Base-by-base conservation (phyloP, 208 protist genomes). In the Crithidia bombi region DNA sequence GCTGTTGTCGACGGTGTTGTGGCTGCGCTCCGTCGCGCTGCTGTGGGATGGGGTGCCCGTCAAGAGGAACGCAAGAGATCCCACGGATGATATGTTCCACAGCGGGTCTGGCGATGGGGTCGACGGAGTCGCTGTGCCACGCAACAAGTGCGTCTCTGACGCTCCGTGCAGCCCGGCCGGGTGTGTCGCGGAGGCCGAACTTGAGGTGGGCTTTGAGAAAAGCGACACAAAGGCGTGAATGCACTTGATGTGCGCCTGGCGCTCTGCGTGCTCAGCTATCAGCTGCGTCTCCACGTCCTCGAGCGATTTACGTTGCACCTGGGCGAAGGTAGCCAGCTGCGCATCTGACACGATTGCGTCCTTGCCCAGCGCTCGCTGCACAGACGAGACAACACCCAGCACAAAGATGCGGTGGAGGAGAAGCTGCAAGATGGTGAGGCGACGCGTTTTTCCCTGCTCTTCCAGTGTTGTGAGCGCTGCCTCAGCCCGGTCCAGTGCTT, bases 321-420 rank as follows among this genome's bases (percentile, higher is more conserved):
- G 71, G 10, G 66, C 71, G 57, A 67, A 62, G 0, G 71, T 49
- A 38, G 57, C 71, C 11, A 77, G 71, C 64, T 77, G 71, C 4
- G 71, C 47, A 19, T 46, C 49, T 1, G 57, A 51, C n/a, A 71
- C 38, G 2, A 67, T 38, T 0, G 63, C 65, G n/a, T 77, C 71
- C 41, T 77, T 77, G 15, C 63, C 64, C 7, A 66, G 33, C 7
- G 56, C 46, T 12, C 71, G 55, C 56, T 77, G 71, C 23, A 71
- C 57, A 21, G 64, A 71, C 21, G 58, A 25, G 25, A 75, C 65
- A 28, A 78, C 59, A 30, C 50, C 28, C 15, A 69, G 39, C 0
- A 75, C 72, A 55, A 82, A 72, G 65, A 76, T 62, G 49, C 57
- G 65, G 35, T 67, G 77, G 10, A 79, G 67, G 23, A 75, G 47